phyloP scores from a whole-genome alignment of 495 filamentous ascomycete species.

The Amniculicola lignicola region DNA sequence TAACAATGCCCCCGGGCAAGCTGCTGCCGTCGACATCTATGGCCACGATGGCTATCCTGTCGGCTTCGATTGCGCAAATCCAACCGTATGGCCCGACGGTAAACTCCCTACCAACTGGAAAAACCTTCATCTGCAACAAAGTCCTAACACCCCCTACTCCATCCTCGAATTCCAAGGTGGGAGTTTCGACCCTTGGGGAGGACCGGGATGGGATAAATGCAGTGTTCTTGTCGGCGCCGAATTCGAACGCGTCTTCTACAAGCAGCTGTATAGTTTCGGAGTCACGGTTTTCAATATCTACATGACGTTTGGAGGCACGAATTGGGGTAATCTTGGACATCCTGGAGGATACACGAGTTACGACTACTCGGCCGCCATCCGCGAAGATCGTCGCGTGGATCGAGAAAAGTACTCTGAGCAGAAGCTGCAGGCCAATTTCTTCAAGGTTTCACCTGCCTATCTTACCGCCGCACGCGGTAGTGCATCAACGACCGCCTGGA shows the following conservation, averaged over 20 bases:
- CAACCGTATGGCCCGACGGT: slow-evolving; percentile 43
- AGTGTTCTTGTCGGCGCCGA: slow-evolving; percentile 61
- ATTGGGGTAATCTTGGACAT: slow-evolving; percentile 79
- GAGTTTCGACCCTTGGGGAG: slow-evolving; percentile 75
- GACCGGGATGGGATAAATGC: slow-evolving; percentile 63
- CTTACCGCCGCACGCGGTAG: slow-evolving; percentile 44
- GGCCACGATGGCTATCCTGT: slow-evolving; percentile 70
- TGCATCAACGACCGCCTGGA: slow-evolving; percentile 25
- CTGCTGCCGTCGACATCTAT: slow-evolving; percentile 72
- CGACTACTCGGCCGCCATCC: slow-evolving; percentile 67
- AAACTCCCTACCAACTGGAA: slow-evolving; percentile 44
- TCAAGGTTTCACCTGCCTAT: slow-evolving; percentile 65
- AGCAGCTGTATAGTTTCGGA: slow-evolving; percentile 68
- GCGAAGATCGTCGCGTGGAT: slow-evolving; percentile 61
- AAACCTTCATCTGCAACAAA: slow-evolving; percentile 53
- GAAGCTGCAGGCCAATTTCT: slow-evolving; percentile 71
- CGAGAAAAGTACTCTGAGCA: slow-evolving; percentile 78
- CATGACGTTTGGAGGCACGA: slow-evolving; percentile 70
- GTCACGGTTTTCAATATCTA: slow-evolving; percentile 63
- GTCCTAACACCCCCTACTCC: slow-evolving; percentile 64
- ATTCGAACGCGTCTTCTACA: slow-evolving; percentile 76
- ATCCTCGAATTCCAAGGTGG: slow-evolving; percentile 74
- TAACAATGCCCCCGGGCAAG: slow-evolving; percentile 63
- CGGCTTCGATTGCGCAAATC: slow-evolving; percentile 50
- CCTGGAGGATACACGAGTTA: slow-evolving; percentile 72